phyloP scores from a whole-genome alignment of 2,329 filamentous ascomycete species.

The Fusarium albidum region DNA sequence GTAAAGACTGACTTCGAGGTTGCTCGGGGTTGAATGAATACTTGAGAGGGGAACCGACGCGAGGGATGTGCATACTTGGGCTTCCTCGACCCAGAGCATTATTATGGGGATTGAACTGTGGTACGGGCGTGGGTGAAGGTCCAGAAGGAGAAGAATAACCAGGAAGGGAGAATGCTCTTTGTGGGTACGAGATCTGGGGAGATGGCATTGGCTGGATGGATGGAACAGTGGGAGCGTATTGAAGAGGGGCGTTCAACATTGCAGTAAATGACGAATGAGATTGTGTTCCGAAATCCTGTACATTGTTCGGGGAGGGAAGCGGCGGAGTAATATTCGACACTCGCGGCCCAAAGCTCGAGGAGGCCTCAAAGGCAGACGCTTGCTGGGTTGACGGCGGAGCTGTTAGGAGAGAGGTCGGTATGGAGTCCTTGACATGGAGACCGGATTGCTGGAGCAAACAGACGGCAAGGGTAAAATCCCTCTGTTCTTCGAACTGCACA shows the following conservation, averaged over 20 bases:
- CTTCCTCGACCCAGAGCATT: slow-evolving; percentile 23
- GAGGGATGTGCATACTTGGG: slow-evolving; percentile 31
- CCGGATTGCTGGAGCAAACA: slow-evolving; percentile 44
- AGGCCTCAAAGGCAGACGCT: background rate
- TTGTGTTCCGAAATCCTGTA: slow-evolving; percentile 2
- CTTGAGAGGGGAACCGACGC: slow-evolving; percentile 41
- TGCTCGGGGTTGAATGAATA: slow-evolving; percentile 24
- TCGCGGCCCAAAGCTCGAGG: slow-evolving; percentile 28
- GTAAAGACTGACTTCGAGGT: background rate
- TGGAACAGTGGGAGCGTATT: background rate
- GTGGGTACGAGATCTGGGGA: slow-evolving; percentile 1
- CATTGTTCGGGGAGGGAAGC: background rate
- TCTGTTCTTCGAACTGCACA: slow-evolving; percentile 40
- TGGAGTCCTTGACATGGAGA: slow-evolving; percentile 37
- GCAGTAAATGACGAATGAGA: slow-evolving; percentile 18
- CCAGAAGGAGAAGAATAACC: background rate
- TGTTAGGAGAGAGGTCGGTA: slow-evolving; percentile 6
- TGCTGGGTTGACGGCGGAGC: background rate
- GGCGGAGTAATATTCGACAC: slow-evolving; percentile 39
- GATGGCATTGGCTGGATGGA: background rate
- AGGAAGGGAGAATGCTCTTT: slow-evolving; percentile 24
- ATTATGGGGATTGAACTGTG: slow-evolving; percentile 39
- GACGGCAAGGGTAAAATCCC: slow-evolving; percentile 45
- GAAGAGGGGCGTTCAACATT: slow-evolving; percentile 21
- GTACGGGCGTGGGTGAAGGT: background rate